Evolutionary conservation across 305 asterid species (phyloP).

Genomic region (Solanum hybrid): DNA sequence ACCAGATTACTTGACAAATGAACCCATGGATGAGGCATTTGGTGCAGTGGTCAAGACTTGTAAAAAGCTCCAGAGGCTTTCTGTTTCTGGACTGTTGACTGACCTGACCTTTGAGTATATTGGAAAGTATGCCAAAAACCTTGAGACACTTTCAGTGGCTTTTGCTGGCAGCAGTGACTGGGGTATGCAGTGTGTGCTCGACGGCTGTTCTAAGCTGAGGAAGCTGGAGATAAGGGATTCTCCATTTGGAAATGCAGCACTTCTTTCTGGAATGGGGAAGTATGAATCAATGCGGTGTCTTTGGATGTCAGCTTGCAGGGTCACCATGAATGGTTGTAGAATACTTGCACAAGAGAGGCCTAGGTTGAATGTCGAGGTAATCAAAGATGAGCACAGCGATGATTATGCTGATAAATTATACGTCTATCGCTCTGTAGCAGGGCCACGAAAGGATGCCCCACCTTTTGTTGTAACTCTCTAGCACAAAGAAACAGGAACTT

Average conservation of each 20-base stretch:
- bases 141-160: slow-evolving; percentile 82
- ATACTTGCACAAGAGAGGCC: slow-evolving; percentile 58
- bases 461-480: slow-evolving; percentile 37
- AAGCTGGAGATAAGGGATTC: slow-evolving; percentile 90
- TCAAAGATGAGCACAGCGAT: slow-evolving; percentile 44
- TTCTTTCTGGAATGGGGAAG: slow-evolving; percentile 49
- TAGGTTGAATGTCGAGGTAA: slow-evolving; percentile 73
- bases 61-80: slow-evolving; percentile 62
- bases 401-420: slow-evolving; percentile 54
- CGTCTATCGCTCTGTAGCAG: slow-evolving; percentile 78
- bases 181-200: slow-evolving; percentile 72
- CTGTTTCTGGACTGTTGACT: slow-evolving; percentile 69
- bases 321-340: slow-evolving; percentile 59
- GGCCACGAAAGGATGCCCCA: slow-evolving; percentile 79
- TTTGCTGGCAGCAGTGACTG: slow-evolving; percentile 79
- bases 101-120: slow-evolving; percentile 72
- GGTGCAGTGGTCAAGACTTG: slow-evolving; percentile 78
- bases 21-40: slow-evolving; percentile 84
- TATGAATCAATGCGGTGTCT: slow-evolving; percentile 71
- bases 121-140: slow-evolving; percentile 66
- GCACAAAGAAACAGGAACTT: not conserved
- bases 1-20: slow-evolving; percentile 67
- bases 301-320: slow-evolving; percentile 83
- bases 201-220: slow-evolving; percentile 73
- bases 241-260: slow-evolving; percentile 73